Base-by-base conservation (phyloP, 179 eudicot genomes). In the Silene vulgaris region DNA sequence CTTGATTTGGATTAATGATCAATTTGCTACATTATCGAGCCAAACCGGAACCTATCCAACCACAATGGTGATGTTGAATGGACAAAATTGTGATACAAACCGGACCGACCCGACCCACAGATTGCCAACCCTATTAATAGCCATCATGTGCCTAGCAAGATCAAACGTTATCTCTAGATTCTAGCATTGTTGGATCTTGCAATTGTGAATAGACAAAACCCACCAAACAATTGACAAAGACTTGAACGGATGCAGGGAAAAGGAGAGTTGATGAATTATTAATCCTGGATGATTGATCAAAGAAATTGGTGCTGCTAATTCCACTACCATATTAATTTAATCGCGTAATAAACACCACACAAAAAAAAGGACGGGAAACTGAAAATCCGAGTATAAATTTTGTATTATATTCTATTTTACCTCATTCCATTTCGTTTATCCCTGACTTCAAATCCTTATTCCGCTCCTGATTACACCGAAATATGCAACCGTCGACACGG, bases 141-240 rank as follows among this genome's bases (percentile, higher is more conserved):
- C 30, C 65, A 61, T 61, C 30, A 61, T 19, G 28, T 61, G 65
- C 65, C 65, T 61, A 61, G 30, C 30, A 61, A 11, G 65, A 61
- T 61, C 65, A 61, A 61, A 61, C 65, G 21, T 19, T 61, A 21
- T 61, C 65, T 61, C 65, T 21, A 61, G 65, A 61, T 20, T 61
- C 65, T 61, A 61, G 65, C 65, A 61, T 61, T 61, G 14, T 21
- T 61, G 30, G 65, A 61, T 3, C 65, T 61, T 19, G 4, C 13
- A 61, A 61, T 61, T 61, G 28, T 61, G 65, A 61, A 61, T 61
- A 61, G 65, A 61, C 65, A 61, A 61, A 61, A 19, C 30, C 65
- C 65, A 61, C 65, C 65, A 23, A 23, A 28, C 65, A 21, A 8
- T 61, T 61, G 65, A 61, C 65, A 61, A 61, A 61, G 65, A 61